These are phyloP conservation scores for Davidsoniella eucalypti DNA, from an alignment of 2,329 filamentous ascomycete species.

Conservation along the genomic window DNA sequence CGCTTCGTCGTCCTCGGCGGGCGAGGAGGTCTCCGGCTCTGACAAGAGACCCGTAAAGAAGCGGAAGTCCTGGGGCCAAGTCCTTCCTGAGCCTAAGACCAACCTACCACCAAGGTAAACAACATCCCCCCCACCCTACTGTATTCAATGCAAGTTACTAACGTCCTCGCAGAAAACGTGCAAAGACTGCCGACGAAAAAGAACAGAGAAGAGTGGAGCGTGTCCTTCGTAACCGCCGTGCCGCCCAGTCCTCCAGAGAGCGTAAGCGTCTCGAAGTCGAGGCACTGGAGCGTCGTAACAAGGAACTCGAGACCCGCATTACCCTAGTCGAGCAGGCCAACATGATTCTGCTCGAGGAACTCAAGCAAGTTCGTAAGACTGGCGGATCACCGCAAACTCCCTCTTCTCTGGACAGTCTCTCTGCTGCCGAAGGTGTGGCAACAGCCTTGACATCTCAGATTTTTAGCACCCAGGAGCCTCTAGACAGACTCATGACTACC, in stretches of 20 bases:
- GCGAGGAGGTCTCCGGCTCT: slow-evolving; percentile 14
- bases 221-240: slow-evolving; percentile 87
- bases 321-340: slow-evolving; percentile 40
- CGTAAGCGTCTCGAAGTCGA: slow-evolving; percentile 82
- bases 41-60: slow-evolving; percentile 75
- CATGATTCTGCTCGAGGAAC: slow-evolving; percentile 30
- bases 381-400: slow-evolving; percentile 26
- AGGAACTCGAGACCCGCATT: slow-evolving; percentile 49
- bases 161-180: slow-evolving; percentile 54
- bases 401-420: slow-evolving; percentile 26
- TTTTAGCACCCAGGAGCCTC: slow-evolving; percentile 27
- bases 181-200: slow-evolving; percentile 98
- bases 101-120: slow-evolving; percentile 75
- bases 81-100: slow-evolving; percentile 90
- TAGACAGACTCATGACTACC: slow-evolving; percentile 19
- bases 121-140: neutral
- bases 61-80: slow-evolving; percentile 97
- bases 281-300: slow-evolving; percentile 60
- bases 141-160: neutral
- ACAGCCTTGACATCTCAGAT: slow-evolving; percentile 38
- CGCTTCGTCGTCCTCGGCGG: slow-evolving; percentile 13
- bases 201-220: slow-evolving; percentile 95
- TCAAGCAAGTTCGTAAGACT: slow-evolving; percentile 30
- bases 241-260: slow-evolving; percentile 90
- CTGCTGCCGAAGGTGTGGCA: slow-evolving; percentile 29